Evolutionary conservation across 208 protist genomes (phyloP).

Genomic region (Leishmania amazonensis): DNA sequence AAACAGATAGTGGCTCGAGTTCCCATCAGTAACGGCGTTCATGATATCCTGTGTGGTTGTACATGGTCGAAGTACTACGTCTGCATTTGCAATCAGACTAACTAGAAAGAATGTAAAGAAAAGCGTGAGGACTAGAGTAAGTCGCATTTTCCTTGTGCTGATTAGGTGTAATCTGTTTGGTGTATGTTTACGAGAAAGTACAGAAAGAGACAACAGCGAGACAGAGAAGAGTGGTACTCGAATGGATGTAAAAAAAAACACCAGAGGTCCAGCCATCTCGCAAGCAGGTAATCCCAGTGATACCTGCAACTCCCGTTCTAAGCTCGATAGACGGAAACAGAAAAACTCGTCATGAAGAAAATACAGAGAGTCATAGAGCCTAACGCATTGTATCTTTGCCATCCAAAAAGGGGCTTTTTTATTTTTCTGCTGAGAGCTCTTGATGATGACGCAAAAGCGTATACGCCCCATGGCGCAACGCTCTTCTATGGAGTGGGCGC

Average conservation of each 20-base stretch:
- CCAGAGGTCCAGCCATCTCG: neutral
- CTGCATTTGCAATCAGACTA: slow-evolving; percentile 2
- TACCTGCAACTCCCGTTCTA: neutral
- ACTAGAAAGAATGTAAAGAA: neutral
- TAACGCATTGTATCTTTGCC: no score
- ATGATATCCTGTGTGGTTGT: slow-evolving; percentile 12
- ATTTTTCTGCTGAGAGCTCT: neutral
- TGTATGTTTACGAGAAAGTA: neutral
- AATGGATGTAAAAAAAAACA: neutral
- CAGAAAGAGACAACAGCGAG: neutral
- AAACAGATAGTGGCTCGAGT: slow-evolving; percentile 26
- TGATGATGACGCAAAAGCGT: neutral
- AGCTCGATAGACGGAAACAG: neutral
- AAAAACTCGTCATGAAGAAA: neutral
- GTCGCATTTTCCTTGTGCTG: slow-evolving; percentile 5
- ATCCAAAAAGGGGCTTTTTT: neutral
- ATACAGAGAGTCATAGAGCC: neutral
- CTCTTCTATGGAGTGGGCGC: neutral
- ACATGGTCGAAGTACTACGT: slow-evolving; percentile 14
- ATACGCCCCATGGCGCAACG: neutral
- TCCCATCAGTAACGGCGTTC: slow-evolving; percentile 3
- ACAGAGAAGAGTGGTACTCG: neutral
- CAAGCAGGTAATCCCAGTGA: neutral
- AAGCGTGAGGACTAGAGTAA: neutral
- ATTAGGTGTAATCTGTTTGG: neutral